phyloP scores from a whole-genome alignment of 2,329 filamentous ascomycete species.

The Fusarium chlamydosporum region DNA sequence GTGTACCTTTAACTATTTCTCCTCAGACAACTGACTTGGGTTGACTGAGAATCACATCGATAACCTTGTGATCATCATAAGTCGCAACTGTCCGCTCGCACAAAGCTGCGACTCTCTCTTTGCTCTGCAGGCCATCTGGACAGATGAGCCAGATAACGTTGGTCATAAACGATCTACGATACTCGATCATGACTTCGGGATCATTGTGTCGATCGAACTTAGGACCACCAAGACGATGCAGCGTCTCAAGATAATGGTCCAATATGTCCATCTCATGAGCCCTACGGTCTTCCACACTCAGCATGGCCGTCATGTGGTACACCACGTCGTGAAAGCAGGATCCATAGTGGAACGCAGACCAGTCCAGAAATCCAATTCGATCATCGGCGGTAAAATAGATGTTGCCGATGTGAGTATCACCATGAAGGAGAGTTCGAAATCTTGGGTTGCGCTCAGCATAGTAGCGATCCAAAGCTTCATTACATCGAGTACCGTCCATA shows the following conservation, averaged over 20 bases:
- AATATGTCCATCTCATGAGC: slow-evolving; percentile 55
- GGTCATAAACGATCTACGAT: slow-evolving; percentile 50
- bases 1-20: too few species aligned
- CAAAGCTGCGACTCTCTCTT: slow-evolving; percentile 54
- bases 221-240: slow-evolving; percentile 34
- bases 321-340: slow-evolving; percentile 61
- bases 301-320: slow-evolving; percentile 58
- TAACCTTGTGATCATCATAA: slow-evolving; percentile 56
- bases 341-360: slow-evolving; percentile 59
- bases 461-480: slow-evolving; percentile 56
- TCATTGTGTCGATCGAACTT: slow-evolving; percentile 39
- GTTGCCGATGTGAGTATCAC: slow-evolving; percentile 61
- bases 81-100: slow-evolving; percentile 55
- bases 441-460: slow-evolving; percentile 56
- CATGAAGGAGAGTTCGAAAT: slow-evolving; percentile 60
- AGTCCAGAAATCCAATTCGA: slow-evolving; percentile 59
- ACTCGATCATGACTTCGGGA: slow-evolving; percentile 47
- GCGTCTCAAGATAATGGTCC: slow-evolving; percentile 40
- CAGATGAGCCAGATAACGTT: slow-evolving; percentile 48
- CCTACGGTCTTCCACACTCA: slow-evolving; percentile 59
- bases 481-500: slow-evolving; percentile 55
- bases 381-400: slow-evolving; percentile 58
- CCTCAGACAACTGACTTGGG: background rate
- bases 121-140: slow-evolving; percentile 51
- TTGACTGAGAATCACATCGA: slow-evolving; percentile 50